A percentile compares a stretch with the other conserved stretches of the same genome.
Evolutionary conservation across 2,329 filamentous ascomycete species (phyloP).

Genomic region (Pestalotiopsis sp.): DNA sequence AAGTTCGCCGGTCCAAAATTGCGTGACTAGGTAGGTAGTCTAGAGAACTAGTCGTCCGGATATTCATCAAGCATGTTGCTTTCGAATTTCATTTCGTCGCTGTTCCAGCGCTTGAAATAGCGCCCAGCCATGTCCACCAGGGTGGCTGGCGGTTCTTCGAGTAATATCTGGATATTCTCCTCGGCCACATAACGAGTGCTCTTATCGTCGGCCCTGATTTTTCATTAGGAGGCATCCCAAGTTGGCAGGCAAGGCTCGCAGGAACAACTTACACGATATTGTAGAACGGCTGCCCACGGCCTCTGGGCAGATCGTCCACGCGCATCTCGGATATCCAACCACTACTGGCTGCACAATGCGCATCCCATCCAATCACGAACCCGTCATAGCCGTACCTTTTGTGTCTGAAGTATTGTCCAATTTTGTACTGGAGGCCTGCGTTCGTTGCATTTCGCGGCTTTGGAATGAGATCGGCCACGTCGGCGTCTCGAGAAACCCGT

Average conservation of each 20-base stretch:
- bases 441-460: background rate
- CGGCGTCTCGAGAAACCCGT: background rate
- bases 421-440: constrained; percentile 37
- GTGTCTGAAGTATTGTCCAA: constrained; percentile 65
- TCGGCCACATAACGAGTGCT: constrained; percentile 67
- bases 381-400: constrained; percentile 63
- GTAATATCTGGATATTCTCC: constrained; percentile 60
- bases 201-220: constrained; percentile 54
- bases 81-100: constrained; percentile 51
- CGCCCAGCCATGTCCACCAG: constrained; percentile 59
- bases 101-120: constrained; percentile 68
- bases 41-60: constrained; percentile 58
- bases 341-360: constrained; percentile 41
- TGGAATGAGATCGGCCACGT: background rate
- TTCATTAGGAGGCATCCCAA: background rate
- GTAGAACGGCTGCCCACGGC: constrained; percentile 67
- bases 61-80: constrained; percentile 70
- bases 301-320: constrained; percentile 58
- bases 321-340: constrained; percentile 65
- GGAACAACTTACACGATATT: constrained; percentile 52
- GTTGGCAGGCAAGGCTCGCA: background rate
- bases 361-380: constrained; percentile 65
- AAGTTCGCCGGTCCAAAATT: no score
- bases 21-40: background rate
- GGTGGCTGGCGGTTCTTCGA: constrained; percentile 41